Evolutionary conservation across 768 basidiomycete species (phyloP).

Genomic region (Boletus rex-veris): DNA sequence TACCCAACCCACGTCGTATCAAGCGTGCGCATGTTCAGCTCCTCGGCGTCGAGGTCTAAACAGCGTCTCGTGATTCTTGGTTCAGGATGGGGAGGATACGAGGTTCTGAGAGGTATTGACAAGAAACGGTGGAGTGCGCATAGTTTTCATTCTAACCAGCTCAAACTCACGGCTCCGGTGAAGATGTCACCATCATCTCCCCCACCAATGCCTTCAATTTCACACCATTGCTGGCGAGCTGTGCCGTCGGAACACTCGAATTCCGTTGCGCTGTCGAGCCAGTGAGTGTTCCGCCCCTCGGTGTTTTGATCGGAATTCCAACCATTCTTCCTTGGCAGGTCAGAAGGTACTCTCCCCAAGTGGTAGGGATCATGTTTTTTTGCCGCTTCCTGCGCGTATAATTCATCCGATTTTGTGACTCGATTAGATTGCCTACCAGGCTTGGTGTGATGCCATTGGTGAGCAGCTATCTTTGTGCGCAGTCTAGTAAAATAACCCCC

Average conservation of each 20-base stretch:
- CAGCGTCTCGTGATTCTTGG: constrained; percentile 63
- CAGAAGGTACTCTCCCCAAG: constrained; percentile 52
- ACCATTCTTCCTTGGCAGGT: constrained; percentile 35
- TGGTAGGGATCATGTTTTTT: constrained; percentile 36
- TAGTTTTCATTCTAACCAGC: not conserved
- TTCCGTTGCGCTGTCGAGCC: constrained; percentile 79
- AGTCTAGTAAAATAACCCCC: constrained; percentile 5
- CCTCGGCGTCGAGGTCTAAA: constrained; percentile 32
- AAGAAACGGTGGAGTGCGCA: constrained; percentile 67
- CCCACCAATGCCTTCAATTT: constrained; percentile 48
- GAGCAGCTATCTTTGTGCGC: constrained; percentile 10
- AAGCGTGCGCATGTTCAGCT: constrained; percentile 37
- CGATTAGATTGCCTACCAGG: constrained; percentile 58
- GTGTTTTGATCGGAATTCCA: constrained; percentile 1
- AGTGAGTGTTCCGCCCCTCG: constrained; percentile 38
- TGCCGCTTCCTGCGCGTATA: not conserved
- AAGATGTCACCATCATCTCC: constrained; percentile 66
- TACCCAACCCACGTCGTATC: not conserved
- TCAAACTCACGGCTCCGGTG: constrained; percentile 1
- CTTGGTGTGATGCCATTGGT: constrained; percentile 76
- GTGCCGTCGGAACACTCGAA: constrained; percentile 81
- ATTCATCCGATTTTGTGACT: not conserved
- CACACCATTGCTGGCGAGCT: constrained; percentile 46
- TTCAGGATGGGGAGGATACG: constrained; percentile 79
- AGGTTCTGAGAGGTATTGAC: constrained; percentile 60